Percentiles rank a stretch among this genome's conserved stretches.
These are phyloP conservation scores for Fusarium liriodendri DNA, from an alignment of 2,329 filamentous ascomycete genomes.

Conservation along the genomic window DNA sequence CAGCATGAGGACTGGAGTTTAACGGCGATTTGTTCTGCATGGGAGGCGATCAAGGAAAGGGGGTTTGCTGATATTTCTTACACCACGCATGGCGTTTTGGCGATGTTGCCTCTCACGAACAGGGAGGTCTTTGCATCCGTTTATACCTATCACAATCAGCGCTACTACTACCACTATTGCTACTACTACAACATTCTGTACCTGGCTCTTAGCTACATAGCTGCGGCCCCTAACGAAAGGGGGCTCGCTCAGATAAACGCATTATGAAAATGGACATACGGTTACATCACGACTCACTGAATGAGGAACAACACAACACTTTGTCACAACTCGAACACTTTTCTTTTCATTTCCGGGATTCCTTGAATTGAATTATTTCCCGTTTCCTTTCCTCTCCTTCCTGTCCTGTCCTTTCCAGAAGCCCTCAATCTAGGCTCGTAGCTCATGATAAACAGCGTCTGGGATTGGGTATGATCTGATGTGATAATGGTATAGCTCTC, in stretches of 20 bases:
- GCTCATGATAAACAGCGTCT: slow-evolving; percentile 10
- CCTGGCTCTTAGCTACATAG: slow-evolving; percentile 10
- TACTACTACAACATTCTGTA: not conserved
- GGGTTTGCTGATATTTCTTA: slow-evolving; percentile 14
- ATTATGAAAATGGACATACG: slow-evolving; percentile 18
- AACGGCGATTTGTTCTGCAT: slow-evolving; percentile 33
- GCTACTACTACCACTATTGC: not conserved
- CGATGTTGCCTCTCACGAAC: slow-evolving; percentile 9
- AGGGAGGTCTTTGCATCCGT: slow-evolving; percentile 20
- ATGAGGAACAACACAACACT: not conserved
- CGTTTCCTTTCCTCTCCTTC: slow-evolving; percentile 6
- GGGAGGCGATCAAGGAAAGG: slow-evolving; percentile 20
- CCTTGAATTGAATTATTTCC: slow-evolving; percentile 13
- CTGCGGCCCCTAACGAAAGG: not conserved
- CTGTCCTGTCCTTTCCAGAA: slow-evolving; percentile 8
- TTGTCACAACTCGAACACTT: not conserved
- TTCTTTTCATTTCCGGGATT: not conserved
- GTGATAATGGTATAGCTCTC: slow-evolving; percentile 4
- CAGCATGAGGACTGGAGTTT: slow-evolving; percentile 29
- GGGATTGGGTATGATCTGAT: slow-evolving; percentile 7
- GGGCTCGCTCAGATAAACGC: slow-evolving; percentile 14
- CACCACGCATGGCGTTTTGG: slow-evolving; percentile 24
- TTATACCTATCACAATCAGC: not conserved
- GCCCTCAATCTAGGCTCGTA: slow-evolving; percentile 8
- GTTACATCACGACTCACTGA: not conserved